Conservation (phyloP, 2,329 filamentous ascomycete species). For the Xylaria sp. region DNA sequence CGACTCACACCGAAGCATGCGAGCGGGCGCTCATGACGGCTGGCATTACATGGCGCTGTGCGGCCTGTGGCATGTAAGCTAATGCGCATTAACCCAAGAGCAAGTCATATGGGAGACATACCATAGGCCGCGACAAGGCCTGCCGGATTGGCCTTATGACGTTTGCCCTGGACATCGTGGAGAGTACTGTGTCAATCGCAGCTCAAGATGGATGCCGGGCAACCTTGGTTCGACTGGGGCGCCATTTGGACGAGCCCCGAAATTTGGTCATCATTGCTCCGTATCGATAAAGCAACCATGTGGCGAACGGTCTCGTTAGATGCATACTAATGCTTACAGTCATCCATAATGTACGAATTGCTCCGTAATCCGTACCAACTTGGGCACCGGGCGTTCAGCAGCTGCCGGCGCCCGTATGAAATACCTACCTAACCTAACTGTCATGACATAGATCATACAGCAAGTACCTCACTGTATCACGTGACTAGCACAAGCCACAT, state of each 20-base stretch:
- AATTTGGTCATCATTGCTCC: slow-evolving; percentile 20
- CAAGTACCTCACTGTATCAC: too few species aligned
- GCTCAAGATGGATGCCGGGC: slow-evolving; percentile 17
- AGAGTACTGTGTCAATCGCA: slow-evolving; percentile 22
- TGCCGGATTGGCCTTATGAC: slow-evolving; percentile 31
- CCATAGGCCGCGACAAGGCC: slow-evolving; percentile 27
- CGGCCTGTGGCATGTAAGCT: slow-evolving; percentile 25
- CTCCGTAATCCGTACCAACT: background rate
- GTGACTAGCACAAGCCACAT: too few species aligned
- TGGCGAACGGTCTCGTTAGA: background rate
- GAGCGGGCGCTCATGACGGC: slow-evolving; percentile 23
- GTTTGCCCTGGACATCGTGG: slow-evolving; percentile 28
- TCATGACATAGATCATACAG: too few species aligned
- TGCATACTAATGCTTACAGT: background rate
- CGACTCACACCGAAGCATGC: slow-evolving; percentile 27
- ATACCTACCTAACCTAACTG: too few species aligned
- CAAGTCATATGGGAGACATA: slow-evolving; percentile 13
- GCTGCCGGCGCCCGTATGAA: too few species aligned
- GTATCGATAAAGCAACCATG: slow-evolving; percentile 31
- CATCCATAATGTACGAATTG: background rate
- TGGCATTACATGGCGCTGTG: slow-evolving; percentile 24
- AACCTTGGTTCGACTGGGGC: background rate
- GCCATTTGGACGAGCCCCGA: slow-evolving; percentile 16
- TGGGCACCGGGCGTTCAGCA: too few species aligned
- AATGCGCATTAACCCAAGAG: background rate